Base-by-base conservation (phyloP, 768 basidiomycete genomes). In the Pleurotus giganteus region DNA sequence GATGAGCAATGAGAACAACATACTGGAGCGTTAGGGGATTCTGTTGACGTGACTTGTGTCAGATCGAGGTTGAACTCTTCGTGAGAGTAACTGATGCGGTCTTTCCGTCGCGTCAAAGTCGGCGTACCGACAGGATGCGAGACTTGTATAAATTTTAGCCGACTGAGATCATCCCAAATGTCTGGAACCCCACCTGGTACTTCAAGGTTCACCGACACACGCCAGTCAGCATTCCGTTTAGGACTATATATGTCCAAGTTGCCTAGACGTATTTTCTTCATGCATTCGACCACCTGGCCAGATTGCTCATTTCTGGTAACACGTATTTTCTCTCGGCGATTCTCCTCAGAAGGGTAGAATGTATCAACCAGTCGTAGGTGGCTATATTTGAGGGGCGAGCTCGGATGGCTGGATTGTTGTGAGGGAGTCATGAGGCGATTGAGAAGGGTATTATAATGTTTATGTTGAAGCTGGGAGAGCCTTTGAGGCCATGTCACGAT, bases 21-120 rank as follows among this genome's bases (percentile, higher is more conserved):
- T 65, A 89, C 88, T 41, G 80, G 75, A 55, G 71, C 70, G 50
- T 69, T 76, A 0, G 79, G 69, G 2, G 79, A 68, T 11, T 71
- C 63, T 6, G 75, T 76, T 3, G 86, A 78, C 1, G 83, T 83
- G 45, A 98, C 96, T 70, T 95, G 93, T 1, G 97, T 98, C 46
- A 99, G 79, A 73, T 99, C 97, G 59, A 99, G 86, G 59, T 77
- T 80, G 66, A 94, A 95, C 59, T 96, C 86, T 69, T 98, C 94
- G 69, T 99, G 97, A 3, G 86, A 74, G 69, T 99, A 99, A 63
- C 91, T 89, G 67, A 98, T 78, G 42, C 97, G 80, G 71, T 99
- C 92, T 72, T 97, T 99, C 73, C 80, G 77, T 55, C 91, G 80
- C 28, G 82, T 79, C 59, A 81, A 72, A 7, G 79, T 76, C 1